Percentiles rank a stretch among this genome's conserved stretches.
Conservation (phyloP, 441 rosid genomes). For the Croton setiger region DNA sequence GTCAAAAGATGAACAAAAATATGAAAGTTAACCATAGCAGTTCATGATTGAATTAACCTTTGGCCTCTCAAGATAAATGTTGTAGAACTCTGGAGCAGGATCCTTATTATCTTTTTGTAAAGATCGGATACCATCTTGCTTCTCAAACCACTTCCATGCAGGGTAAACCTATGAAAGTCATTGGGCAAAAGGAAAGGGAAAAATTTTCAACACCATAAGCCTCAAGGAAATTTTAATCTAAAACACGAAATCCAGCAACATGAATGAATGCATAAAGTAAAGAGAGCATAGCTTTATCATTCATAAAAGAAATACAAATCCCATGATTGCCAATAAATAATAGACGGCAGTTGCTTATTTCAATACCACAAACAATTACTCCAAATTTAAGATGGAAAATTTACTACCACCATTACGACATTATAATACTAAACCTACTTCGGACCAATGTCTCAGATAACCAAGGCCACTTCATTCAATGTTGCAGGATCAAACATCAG, state of each 20-base stretch:
- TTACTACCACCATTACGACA: background rate
- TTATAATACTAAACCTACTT: background rate
- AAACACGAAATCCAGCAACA: background rate
- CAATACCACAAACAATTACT: background rate
- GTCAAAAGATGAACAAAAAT: constrained; percentile 14
- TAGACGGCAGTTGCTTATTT: background rate
- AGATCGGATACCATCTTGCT: constrained; percentile 98
- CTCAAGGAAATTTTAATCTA: constrained; percentile 4
- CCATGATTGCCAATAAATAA: background rate
- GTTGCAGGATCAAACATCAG: constrained; percentile 11
- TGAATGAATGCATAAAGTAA: background rate
- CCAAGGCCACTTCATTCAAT: background rate
- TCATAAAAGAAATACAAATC: background rate
- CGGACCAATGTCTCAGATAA: background rate
- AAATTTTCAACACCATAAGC: constrained; percentile 20
- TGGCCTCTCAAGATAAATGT: constrained; percentile 98
- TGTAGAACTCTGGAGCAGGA: constrained; percentile 99
- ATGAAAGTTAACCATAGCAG: constrained; percentile 3
- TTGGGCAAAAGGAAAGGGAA: background rate
- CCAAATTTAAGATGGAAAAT: background rate
- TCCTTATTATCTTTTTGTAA: constrained; percentile 92
- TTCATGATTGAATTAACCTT: constrained; percentile 44
- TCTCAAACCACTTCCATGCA: constrained; percentile 99
- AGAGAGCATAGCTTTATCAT: background rate
- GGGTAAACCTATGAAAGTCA: constrained; percentile 81